phyloP scores from a whole-genome alignment of 2,329 filamentous ascomycete species.

The Cladosporium halotolerans region DNA sequence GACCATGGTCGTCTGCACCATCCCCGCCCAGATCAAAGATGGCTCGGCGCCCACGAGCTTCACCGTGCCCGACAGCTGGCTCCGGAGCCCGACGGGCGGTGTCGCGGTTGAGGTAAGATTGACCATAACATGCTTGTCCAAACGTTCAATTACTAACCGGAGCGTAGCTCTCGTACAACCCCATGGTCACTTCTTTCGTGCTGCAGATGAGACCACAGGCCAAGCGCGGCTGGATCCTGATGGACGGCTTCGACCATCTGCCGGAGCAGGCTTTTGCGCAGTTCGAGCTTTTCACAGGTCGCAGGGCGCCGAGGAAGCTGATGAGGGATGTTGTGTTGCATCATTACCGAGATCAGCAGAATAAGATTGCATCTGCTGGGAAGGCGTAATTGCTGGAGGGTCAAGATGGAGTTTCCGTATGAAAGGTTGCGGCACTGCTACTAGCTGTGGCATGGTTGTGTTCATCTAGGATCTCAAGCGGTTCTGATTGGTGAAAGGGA shows the following conservation, averaged over 20 bases:
- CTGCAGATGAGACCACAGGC: constrained; percentile 58
- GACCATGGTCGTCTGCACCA: constrained; percentile 70
- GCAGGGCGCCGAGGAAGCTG: constrained; percentile 61
- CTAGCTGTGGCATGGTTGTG: too few relatives aligned
- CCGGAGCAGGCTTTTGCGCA: constrained; percentile 76
- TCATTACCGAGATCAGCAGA: constrained; percentile 18
- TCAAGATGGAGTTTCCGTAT: too few relatives aligned
- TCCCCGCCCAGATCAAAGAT: constrained; percentile 63
- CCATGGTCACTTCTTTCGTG: constrained; percentile 64
- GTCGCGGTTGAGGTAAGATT: constrained; percentile 60
- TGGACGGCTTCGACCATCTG: constrained; percentile 69
- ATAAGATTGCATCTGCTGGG: neutral
- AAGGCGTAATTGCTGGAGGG: neutral
- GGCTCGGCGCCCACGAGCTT: constrained; percentile 61
- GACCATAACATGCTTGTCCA: neutral
- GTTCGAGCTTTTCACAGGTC: constrained; percentile 73
- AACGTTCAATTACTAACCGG: constrained; percentile 1
- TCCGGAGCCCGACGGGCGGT: constrained; percentile 66
- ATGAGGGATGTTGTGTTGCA: constrained; percentile 61
- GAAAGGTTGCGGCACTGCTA: too few relatives aligned
- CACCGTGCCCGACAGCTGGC: constrained; percentile 62
- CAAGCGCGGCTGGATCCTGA: constrained; percentile 62
- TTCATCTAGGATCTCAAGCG: too few relatives aligned
- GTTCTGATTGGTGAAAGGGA: too few relatives aligned
- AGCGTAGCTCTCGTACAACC: constrained; percentile 56